Conservation (phyloP, 129 eudicot species). For the Helianthus tuberosus region DNA sequence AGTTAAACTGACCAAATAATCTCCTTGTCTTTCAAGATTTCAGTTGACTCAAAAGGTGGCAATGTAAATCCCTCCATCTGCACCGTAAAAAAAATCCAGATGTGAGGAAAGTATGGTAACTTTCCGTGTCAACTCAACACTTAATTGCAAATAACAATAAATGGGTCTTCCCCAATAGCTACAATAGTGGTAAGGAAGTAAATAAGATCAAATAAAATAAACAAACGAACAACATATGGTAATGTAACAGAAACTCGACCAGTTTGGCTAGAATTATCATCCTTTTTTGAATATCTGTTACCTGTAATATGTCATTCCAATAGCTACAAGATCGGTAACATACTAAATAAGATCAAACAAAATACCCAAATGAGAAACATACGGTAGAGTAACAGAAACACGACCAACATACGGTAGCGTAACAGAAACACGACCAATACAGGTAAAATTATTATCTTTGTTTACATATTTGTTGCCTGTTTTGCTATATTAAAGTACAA, state of each 20-base stretch:
- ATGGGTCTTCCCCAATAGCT: background rate
- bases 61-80: conserved; percentile 96
- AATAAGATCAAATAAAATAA: background rate
- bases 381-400: background rate
- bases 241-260: background rate
- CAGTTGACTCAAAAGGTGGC: conserved; percentile 80
- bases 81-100: conserved; percentile 12
- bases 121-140: conserved; percentile 13
- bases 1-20: conserved; percentile 63
- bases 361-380: background rate
- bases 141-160: background rate
- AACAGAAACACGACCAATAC: background rate
- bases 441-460: conserved; percentile 2
- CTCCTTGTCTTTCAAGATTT: conserved; percentile 79
- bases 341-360: conserved; percentile 6
- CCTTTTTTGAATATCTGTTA: background rate
- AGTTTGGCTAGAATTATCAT: background rate
- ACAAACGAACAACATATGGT: background rate
- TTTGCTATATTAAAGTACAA: background rate
- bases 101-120: background rate
- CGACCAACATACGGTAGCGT: background rate
- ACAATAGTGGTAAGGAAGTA: background rate
- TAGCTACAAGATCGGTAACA: conserved; percentile 11
- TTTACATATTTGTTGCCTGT: background rate
- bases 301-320: background rate